Percentiles rank a stretch among this genome's conserved stretches.
Conservation (phyloP, 768 basidiomycete genomes). For the Suillus lakei region DNA sequence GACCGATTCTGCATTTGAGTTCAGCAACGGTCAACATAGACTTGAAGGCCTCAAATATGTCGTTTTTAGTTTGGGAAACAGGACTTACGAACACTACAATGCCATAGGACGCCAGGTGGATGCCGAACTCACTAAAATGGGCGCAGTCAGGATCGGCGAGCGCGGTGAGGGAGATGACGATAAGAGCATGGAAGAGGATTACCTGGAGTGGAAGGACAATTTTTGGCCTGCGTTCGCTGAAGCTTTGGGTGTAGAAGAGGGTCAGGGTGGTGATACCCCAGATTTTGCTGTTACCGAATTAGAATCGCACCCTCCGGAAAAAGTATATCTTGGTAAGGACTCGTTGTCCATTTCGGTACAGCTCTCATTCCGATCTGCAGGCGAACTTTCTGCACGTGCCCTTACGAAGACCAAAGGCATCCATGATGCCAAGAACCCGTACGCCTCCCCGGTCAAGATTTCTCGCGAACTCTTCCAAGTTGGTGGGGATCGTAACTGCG, state of each 20-base stretch:
- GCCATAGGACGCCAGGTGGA: constrained; percentile 85
- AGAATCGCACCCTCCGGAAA: constrained; percentile 73
- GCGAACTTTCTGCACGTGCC: constrained; percentile 95
- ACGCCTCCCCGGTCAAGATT: constrained; percentile 76
- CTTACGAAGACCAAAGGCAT: constrained; percentile 93
- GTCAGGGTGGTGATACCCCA: constrained; percentile 91
- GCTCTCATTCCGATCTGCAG: constrained; percentile 38
- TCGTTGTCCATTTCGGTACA: not conserved
- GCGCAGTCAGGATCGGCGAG: constrained; percentile 83
- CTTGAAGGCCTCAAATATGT: constrained; percentile 92
- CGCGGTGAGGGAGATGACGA: constrained; percentile 98
- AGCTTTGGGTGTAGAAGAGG: constrained; percentile 89
- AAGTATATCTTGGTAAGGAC: constrained; percentile 86
- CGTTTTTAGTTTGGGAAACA: constrained; percentile 91
- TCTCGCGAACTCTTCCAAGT: constrained; percentile 84
- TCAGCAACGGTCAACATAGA: constrained; percentile 75
- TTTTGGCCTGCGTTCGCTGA: constrained; percentile 94
- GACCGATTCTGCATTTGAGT: constrained; percentile 85
- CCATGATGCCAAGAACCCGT: constrained; percentile 98
- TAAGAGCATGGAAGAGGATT: constrained; percentile 99
- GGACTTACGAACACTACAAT: constrained; percentile 97
- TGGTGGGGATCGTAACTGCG: constrained; percentile 84
- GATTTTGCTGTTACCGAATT: constrained; percentile 94
- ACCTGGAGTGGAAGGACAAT: constrained; percentile 97
- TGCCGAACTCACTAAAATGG: constrained; percentile 71